phyloP scores from a whole-genome alignment of 1,139 yeast genomes.

The Zygotorulaspora mrakii region DNA sequence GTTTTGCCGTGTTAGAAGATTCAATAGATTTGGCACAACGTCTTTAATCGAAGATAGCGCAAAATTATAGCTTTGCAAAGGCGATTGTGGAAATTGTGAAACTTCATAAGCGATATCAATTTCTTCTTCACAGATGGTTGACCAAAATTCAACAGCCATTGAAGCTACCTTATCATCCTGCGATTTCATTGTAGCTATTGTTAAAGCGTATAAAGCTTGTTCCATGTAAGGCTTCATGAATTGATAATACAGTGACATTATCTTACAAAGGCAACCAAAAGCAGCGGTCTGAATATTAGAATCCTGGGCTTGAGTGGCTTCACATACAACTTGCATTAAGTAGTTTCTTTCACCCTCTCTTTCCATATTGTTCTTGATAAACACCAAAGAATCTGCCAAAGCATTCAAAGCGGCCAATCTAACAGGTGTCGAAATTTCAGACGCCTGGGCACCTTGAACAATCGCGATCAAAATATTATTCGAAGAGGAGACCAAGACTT shows the following conservation, averaged over 20 bases:
- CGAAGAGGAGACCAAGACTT: constrained; percentile 76
- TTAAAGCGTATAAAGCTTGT: constrained; percentile 86
- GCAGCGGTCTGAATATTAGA: constrained; percentile 87
- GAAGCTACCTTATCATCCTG: constrained; percentile 75
- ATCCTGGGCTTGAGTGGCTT: constrained; percentile 88
- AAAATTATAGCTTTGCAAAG: constrained; percentile 55
- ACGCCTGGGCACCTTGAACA: constrained; percentile 89
- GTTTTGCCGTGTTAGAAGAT: constrained; percentile 79
- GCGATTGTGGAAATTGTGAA: constrained; percentile 53
- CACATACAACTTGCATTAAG: constrained; percentile 98
- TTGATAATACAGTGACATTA: constrained; percentile 83
- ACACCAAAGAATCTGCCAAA: constrained; percentile 83
- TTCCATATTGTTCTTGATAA: constrained; percentile 82
- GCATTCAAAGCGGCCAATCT: constrained; percentile 91
- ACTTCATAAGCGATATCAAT: constrained; percentile 69
- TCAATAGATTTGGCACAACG: constrained; percentile 81
- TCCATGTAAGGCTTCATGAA: constrained; percentile 96
- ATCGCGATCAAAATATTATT: constrained; percentile 92
- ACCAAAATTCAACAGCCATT: constrained; percentile 99
- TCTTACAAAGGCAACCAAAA: constrained; percentile 89
- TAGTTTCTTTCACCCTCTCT: constrained; percentile 93
- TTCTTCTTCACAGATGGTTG: constrained; percentile 96
- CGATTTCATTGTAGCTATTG: constrained; percentile 89
- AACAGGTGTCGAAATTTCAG: constrained; percentile 70
- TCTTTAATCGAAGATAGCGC: constrained; percentile 80